Base-by-base conservation (phyloP, 2,329 filamentous ascomycete genomes). In the Monosporascus sp. region DNA sequence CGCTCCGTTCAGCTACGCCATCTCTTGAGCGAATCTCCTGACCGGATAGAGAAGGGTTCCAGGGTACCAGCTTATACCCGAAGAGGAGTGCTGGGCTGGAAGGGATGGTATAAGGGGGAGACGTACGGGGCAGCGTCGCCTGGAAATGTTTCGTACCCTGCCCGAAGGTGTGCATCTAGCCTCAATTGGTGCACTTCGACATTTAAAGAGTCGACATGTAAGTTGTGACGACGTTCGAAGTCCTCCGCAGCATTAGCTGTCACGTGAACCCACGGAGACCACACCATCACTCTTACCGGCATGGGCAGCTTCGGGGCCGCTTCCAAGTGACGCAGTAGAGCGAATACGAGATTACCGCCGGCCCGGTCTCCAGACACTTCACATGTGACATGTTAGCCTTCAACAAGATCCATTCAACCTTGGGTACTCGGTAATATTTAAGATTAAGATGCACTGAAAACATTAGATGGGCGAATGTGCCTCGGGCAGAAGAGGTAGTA, bases 181-280 rank as follows among this genome's bases (percentile, higher is more conserved):
- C 54, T 54, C 59, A 51, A 60, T 18, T 58, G 51, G 2, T 58
- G 53, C 1, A 59, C 31, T 4, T 14, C 11, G 9, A 9, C 9
- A 9, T 5, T 35, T 14, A 35, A 14, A 35, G 31, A 14, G 31
- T 5, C 31, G 9, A 4, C 11, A 35, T 35, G 5, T 35, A 11
- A 35, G 31, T 14, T 14, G 31, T 35, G 3, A 14, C 31, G 11
- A 8, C 31, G 31, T 5, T 43, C 22, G 18, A 49, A 60, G 4
- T 58, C 53, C 4, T 38, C 26, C 1, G 50, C 58, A 6, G 59
- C 59, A 3, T 53, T 43, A 2, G 40, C 6, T 1, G 56, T 57
- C n/a, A 61, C 54, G 14, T 58, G 31, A 7, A 60, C 56, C 58
- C 58, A 60, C 6, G 58, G 59, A 22, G 59, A 60, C 51, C 50